Percentiles rank a stretch among this genome's conserved stretches.
These are phyloP conservation scores for Linnemannia schmuckeri DNA, from an alignment of 192 early-diverging fungal genomes.

Conservation along the genomic window DNA sequence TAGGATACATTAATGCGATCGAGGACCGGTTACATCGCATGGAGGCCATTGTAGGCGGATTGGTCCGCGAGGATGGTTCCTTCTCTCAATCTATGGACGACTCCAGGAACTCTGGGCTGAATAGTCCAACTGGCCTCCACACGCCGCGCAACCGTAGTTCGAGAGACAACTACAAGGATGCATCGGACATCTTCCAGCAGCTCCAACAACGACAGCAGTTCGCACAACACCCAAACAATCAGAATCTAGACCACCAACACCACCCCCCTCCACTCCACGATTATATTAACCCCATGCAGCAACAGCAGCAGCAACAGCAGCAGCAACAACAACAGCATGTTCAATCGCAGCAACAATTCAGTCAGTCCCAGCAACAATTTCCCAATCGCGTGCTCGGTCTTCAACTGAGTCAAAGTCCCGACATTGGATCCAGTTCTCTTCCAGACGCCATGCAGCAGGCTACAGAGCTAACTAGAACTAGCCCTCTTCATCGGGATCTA, in stretches of 20 bases:
- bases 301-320: slow-evolving; percentile 20
- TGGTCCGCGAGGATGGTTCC: slow-evolving; percentile 65
- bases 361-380: slow-evolving; percentile 7
- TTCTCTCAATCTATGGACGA: slow-evolving; percentile 13
- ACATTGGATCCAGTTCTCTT: not conserved
- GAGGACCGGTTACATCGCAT: slow-evolving; percentile 79
- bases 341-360: slow-evolving; percentile 13
- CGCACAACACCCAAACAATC: slow-evolving; percentile 11
- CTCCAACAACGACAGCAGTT: slow-evolving; percentile 1
- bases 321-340: slow-evolving; percentile 25
- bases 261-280: slow-evolving; percentile 30
- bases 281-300: slow-evolving; percentile 14
- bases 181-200: not conserved
- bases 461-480: not conserved
- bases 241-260: slow-evolving; percentile 29
- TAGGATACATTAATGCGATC: slow-evolving; percentile 88
- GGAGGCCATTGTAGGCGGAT: slow-evolving; percentile 73
- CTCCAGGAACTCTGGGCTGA: not conserved
- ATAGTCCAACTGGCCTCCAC: not conserved
- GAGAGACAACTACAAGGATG: slow-evolving; percentile 11
- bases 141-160: slow-evolving; percentile 10
- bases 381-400: not conserved
- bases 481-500: slow-evolving; percentile 24
- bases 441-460: slow-evolving; percentile 15
- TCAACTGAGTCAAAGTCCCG: slow-evolving; percentile 29